Base-by-base conservation (phyloP, 176 grass and related monocot genomes). In the Musa itinerans region DNA sequence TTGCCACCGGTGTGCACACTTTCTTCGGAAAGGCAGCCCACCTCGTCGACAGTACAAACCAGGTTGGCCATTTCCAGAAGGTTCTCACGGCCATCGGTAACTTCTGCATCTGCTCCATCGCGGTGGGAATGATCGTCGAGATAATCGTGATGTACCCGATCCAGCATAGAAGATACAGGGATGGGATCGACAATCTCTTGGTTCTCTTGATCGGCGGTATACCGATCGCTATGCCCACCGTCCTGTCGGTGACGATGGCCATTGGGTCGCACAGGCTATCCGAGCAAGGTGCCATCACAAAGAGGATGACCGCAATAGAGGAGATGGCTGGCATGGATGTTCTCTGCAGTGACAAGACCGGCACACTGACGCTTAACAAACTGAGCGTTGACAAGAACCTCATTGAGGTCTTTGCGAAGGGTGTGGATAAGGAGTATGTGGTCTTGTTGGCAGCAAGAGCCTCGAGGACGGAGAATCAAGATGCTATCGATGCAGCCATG, bases 311-410 rank as follows among this genome's bases (percentile, higher is more conserved):
- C 61, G 89, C 89, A 24, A 91, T 91, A 53, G 89, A 91, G 82
- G 89, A 91, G 69, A 88, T 91, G 89, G 85, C 89, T 51, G 89
- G 89, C 55, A 91, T 91, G 89, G 89, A 88, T 69, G 89, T 91
- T 52, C 89, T 91, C 54, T 91, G 89, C 63, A 91, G 89, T 81
- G 89, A 91, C 65, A 91, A 91, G 65, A 91, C 89, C 57, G 89
- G 89, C 83, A 91, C 89, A 9, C 73, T 91, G 52, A 91, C 89
- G 63, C 85, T 91, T 55, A 91, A 91, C 83, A 88, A 91, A 75
- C 69, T 91, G 53, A 83, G 77, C 48, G 83, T 91, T 43, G 89
- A 91, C 77, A 88, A 79, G 80, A 85, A 81, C 74, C 69, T 91
- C 64, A 85, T 91, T 81, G 89, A 91, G 83, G 89, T 88, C 61